Evolutionary conservation across 495 filamentous ascomycete genomes (phyloP).

Genomic region (Talaromyces adpressus): DNA sequence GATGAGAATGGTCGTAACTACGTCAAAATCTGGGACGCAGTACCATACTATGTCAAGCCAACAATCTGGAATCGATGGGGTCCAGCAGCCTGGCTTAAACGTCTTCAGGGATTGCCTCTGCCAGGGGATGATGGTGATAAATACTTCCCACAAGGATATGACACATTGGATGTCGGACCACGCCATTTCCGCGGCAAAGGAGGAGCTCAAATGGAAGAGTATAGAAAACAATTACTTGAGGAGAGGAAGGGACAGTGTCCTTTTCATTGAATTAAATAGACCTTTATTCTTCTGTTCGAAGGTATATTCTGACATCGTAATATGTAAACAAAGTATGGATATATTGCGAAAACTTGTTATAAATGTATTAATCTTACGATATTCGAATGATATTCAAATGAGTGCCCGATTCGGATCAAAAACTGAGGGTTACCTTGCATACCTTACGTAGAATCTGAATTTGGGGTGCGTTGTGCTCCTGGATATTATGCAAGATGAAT

Average conservation of each 20-base stretch:
- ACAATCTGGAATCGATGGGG: slow-evolving; percentile 59
- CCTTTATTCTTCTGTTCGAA: no score
- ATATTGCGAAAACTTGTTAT: no score
- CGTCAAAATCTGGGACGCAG: slow-evolving; percentile 40
- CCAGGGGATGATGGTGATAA: slow-evolving; percentile 52
- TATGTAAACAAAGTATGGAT: no score
- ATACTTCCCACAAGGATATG: slow-evolving; percentile 53
- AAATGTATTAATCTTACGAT: no score
- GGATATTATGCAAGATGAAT: no score
- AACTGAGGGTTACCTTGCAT: no score
- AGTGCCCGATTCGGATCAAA: no score
- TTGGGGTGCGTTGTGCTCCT: no score
- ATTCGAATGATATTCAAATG: no score
- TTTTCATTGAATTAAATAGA: slow-evolving; percentile 21
- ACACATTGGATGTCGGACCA: slow-evolving; percentile 52
- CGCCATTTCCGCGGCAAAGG: slow-evolving; percentile 50
- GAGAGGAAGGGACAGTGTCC: slow-evolving; percentile 47
- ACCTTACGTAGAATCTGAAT: no score
- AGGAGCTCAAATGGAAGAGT: slow-evolving; percentile 35
- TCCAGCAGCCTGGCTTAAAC: slow-evolving; percentile 43
- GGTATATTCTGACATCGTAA: no score
- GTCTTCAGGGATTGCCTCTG: slow-evolving; percentile 47
- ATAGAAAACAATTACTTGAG: slow-evolving; percentile 25
- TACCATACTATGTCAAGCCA: slow-evolving; percentile 54
- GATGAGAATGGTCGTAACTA: slow-evolving; percentile 44